Evolutionary conservation across 2,329 filamentous ascomycete species (phyloP).

Genomic region (Trichoderma sp.): DNA sequence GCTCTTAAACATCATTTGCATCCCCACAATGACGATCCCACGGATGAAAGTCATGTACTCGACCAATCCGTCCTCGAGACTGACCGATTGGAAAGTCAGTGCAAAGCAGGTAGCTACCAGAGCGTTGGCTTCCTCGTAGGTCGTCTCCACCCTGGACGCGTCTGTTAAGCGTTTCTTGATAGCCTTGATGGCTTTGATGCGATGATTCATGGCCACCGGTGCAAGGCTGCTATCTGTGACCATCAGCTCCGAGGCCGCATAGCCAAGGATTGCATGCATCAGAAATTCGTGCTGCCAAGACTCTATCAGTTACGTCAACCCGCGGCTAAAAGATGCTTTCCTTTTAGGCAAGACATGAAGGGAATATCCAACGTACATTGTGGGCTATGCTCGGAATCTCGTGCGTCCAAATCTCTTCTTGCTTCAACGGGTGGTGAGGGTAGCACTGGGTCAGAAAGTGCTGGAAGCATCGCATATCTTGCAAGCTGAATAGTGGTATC

Average conservation of each 20-base stretch:
- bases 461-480: constrained; percentile 70
- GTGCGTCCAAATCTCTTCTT: constrained; percentile 67
- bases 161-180: constrained; percentile 58
- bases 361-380: constrained; percentile 48
- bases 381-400: constrained; percentile 68
- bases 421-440: constrained; percentile 65
- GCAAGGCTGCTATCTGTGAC: constrained; percentile 53
- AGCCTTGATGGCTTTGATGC: constrained; percentile 64
- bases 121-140: constrained; percentile 58
- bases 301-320: background rate
- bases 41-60: constrained; percentile 64
- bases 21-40: constrained; percentile 56
- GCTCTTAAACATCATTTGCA: constrained; percentile 55
- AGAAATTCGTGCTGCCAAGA: constrained; percentile 59
- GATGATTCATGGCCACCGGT: constrained; percentile 62
- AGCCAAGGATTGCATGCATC: constrained; percentile 70
- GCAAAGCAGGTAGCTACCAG: constrained; percentile 61
- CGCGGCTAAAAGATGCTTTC: constrained; percentile 10
- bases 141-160: constrained; percentile 43
- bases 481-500: constrained; percentile 59
- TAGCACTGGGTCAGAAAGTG: constrained; percentile 64
- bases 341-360: background rate
- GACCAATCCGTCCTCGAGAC: constrained; percentile 58
- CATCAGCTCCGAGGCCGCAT: constrained; percentile 67
- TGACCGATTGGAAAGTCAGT: constrained; percentile 60